These are phyloP conservation scores for Ustilago loliicola DNA, from an alignment of 1,284 basidiomycete genomes.

Conservation along the genomic window DNA sequence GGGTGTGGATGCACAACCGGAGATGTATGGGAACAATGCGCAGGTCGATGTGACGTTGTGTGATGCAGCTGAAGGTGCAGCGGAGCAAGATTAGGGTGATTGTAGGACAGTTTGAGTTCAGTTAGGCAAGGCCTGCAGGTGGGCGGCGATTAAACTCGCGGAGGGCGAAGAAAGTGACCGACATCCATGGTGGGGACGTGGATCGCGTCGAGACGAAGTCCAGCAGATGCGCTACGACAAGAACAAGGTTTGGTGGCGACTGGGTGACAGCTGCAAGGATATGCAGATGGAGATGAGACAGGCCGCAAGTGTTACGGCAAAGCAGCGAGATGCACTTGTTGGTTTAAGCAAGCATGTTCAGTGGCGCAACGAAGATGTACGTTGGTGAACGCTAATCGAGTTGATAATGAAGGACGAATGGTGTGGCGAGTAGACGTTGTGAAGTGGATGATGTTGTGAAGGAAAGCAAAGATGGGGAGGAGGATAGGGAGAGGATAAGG, in stretches of 20 bases:
- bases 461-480: neutral
- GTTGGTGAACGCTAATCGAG: slow-evolving; percentile 3
- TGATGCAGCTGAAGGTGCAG: slow-evolving; percentile 8
- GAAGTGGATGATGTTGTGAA: neutral
- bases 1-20: slow-evolving; percentile 4
- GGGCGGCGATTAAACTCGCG: slow-evolving; percentile 36
- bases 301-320: slow-evolving; percentile 8
- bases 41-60: slow-evolving; percentile 9
- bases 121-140: slow-evolving; percentile 15
- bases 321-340: neutral
- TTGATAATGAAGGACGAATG: neutral
- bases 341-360: slow-evolving; percentile 33
- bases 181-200: slow-evolving; percentile 49
- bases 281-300: slow-evolving; percentile 16
- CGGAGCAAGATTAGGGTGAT: neutral
- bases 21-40: slow-evolving; percentile 1
- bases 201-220: slow-evolving; percentile 15
- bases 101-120: neutral
- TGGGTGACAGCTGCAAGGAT: slow-evolving; percentile 22
- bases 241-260: slow-evolving; percentile 19
- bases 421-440: neutral
- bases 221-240: slow-evolving; percentile 16
- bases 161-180: slow-evolving; percentile 32
- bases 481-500: neutral
- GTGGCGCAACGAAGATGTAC: neutral